phyloP scores from a whole-genome alignment of 345 rosid species.

The Camelina sativa region DNA sequence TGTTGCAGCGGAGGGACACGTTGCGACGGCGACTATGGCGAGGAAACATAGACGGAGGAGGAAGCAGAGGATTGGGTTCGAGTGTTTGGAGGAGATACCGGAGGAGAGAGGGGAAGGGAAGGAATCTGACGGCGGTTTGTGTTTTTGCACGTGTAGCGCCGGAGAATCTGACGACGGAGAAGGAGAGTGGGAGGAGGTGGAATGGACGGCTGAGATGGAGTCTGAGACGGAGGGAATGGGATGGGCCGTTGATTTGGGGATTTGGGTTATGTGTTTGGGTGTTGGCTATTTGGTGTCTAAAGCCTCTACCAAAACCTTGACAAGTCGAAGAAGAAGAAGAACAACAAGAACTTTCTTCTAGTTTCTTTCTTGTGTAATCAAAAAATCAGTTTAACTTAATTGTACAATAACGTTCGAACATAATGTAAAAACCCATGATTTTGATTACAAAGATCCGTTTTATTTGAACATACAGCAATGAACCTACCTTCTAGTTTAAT shows the following conservation, averaged over 20 bases:
- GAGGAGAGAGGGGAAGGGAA: constrained; percentile 59
- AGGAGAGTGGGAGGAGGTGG: constrained; percentile 36
- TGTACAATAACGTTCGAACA: constrained; percentile 15
- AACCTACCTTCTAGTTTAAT: neutral
- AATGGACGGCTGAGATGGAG: constrained; percentile 49
- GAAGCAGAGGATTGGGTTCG: constrained; percentile 36
- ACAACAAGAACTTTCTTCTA: constrained; percentile 46
- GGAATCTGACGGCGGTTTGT: constrained; percentile 48
- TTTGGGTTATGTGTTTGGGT: constrained; percentile 83
- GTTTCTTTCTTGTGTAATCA: neutral
- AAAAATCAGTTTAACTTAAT: neutral
- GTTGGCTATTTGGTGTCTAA: constrained; percentile 74
- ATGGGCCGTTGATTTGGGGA: constrained; percentile 87
- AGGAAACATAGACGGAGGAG: constrained; percentile 51
- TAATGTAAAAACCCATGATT: constrained; percentile 19
- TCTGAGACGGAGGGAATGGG: constrained; percentile 57
- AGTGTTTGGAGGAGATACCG: constrained; percentile 73
- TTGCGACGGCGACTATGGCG: constrained; percentile 48
- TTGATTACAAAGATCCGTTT: neutral
- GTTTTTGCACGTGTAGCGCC: constrained; percentile 48
- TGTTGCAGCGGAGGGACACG: constrained; percentile 67
- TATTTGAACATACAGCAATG: neutral
- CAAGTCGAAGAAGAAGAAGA: constrained; percentile 36
- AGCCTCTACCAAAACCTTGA: constrained; percentile 61
- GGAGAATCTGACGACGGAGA: constrained; percentile 43